phyloP scores from a whole-genome alignment of 805 yeast genomes.

The Clavispora phyllophila region DNA sequence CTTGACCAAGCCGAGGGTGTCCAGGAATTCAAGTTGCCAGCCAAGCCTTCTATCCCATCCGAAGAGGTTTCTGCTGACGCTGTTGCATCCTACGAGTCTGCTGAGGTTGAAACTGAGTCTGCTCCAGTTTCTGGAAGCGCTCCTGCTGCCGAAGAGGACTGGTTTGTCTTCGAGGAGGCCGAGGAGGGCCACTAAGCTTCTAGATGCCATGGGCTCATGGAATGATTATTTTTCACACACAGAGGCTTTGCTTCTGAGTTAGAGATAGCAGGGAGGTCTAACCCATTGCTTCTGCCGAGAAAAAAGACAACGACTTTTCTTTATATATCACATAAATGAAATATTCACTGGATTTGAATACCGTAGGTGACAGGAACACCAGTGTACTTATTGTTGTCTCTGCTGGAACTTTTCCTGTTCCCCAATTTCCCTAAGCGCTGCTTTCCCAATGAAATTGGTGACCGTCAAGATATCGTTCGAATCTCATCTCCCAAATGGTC shows the following conservation, averaged over 20 bases:
- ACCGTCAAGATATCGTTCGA: no score
- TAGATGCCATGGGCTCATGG: neutral
- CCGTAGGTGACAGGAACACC: no score
- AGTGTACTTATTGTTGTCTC: no score
- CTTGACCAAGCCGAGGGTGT: conserved; percentile 76
- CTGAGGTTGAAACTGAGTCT: conserved; percentile 65
- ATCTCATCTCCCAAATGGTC: no score
- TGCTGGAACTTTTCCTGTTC: no score
- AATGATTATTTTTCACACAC: neutral
- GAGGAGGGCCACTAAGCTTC: conserved; percentile 48
- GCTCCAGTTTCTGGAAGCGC: conserved; percentile 30
- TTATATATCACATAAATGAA: conserved; percentile 1
- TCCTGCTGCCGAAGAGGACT: conserved; percentile 58
- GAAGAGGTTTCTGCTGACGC: conserved; percentile 67
- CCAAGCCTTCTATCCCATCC: conserved; percentile 70
- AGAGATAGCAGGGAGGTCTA: neutral
- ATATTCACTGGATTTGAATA: neutral
- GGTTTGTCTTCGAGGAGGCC: conserved; percentile 75
- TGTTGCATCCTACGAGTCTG: conserved; percentile 60
- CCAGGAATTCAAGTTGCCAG: conserved; percentile 78
- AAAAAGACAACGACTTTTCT: conserved; percentile 1
- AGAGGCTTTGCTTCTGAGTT: neutral
- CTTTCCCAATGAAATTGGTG: no score
- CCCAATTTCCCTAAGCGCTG: no score
- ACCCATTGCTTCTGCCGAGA: neutral